Percentiles rank a stretch among this genome's conserved stretches.
Conservation (phyloP, 495 filamentous ascomycete species). For the Neurospora sp. region DNA sequence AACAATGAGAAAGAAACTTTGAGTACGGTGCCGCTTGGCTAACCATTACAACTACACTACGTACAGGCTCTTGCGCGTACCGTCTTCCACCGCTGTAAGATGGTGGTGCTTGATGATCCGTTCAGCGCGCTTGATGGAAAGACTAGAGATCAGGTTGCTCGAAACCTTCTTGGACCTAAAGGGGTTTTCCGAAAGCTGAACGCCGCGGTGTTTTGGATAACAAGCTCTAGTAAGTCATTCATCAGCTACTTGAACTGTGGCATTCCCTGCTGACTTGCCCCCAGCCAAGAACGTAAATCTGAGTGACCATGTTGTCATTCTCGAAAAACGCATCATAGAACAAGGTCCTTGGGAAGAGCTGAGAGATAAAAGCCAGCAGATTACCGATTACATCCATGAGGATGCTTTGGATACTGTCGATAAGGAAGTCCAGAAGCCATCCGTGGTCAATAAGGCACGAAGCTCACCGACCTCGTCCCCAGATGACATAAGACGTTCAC, state of each 20-base stretch:
- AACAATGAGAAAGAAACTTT: neutral
- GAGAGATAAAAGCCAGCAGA: constrained; percentile 1
- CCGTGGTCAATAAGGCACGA: neutral
- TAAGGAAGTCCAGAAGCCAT: neutral
- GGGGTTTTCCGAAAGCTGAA: constrained; percentile 26
- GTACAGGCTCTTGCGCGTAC: constrained; percentile 25
- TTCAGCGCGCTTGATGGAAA: constrained; percentile 28
- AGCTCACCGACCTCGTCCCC: neutral
- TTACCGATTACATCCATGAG: constrained; percentile 11
- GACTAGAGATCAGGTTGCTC: constrained; percentile 28
- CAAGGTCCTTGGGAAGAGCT: constrained; percentile 16
- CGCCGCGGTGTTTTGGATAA: constrained; percentile 33
- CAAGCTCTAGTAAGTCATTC: constrained; percentile 18
- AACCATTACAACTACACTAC: neutral
- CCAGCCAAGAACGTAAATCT: constrained; percentile 10
- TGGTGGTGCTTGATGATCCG: constrained; percentile 28
- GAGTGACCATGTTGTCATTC: constrained; percentile 14
- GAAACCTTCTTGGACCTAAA: constrained; percentile 26
- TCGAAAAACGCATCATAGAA: constrained; percentile 11
- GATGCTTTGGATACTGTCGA: neutral
- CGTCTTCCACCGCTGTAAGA: constrained; percentile 19
- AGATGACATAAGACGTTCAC: neutral
- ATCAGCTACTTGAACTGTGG: neutral
- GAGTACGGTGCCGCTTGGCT: neutral
- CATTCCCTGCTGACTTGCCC: neutral